A percentile compares a stretch with the other conserved stretches of the same genome.
Conservation (phyloP, 345 rosid species). For the Cochlearia excelsa region DNA sequence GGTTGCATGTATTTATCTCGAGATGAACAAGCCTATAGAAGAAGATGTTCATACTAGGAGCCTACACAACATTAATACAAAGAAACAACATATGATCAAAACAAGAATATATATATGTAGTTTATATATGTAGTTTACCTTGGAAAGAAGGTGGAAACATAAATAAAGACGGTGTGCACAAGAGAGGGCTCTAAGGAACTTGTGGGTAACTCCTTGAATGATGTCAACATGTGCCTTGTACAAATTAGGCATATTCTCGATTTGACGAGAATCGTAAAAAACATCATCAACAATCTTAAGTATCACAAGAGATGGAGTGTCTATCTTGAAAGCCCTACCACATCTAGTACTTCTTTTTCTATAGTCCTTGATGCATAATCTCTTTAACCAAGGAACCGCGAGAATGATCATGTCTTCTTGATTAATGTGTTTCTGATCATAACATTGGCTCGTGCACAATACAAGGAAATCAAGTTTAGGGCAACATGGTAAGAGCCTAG, state of each 20-base stretch:
- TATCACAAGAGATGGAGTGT: background rate
- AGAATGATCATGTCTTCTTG: background rate
- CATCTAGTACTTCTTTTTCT: background rate
- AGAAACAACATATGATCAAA: background rate
- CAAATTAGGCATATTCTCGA: conserved; percentile 20
- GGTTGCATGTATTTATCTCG: background rate
- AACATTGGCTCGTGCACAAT: no score
- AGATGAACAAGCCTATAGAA: background rate
- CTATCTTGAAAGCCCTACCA: background rate
- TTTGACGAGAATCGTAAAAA: background rate
- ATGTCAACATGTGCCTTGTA: conserved; percentile 11
- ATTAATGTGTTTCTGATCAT: background rate
- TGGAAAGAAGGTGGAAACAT: background rate
- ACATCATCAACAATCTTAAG: background rate
- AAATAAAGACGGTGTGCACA: background rate
- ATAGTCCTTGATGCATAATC: background rate
- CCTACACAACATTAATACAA: no score
- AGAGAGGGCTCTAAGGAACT: conserved; percentile 9
- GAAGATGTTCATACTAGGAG: background rate
- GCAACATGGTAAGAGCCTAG: conserved; percentile 1
- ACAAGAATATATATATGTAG: no score
- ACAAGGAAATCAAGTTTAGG: background rate
- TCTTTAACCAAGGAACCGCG: background rate
- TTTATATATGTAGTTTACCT: background rate
- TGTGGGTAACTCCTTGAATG: background rate